Evolutionary conservation across 2,329 filamentous ascomycete species (phyloP), one percentile per base, ranked within the genome.

Genomic region (Knoxdaviesia capensis): DNA sequence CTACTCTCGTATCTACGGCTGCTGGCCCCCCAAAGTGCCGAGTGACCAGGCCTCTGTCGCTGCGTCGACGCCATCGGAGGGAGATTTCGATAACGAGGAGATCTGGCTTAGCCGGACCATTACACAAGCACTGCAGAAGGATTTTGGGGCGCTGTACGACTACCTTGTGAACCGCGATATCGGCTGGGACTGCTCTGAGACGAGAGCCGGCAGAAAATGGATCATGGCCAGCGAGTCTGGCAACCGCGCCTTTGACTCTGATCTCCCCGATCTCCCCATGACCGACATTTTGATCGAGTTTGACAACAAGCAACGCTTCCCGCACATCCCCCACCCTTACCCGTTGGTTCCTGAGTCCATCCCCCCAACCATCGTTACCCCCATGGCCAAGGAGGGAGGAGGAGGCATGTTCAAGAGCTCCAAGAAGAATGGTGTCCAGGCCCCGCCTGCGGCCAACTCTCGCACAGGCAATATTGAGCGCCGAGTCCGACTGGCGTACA

Each of bases 71-170:
- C 30, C 30, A 10, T 7, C 34, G 11, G 40, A 34, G 33, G 28
- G 37, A 6, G 30, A 20, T 10, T 37, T 10, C 34, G 57, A 60
- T 1, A 61, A 54, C 6, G 59, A 66, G 32, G 64, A 68, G 7
- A 61, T 63, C 35, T 81, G 77, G 77, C 60, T 82, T 8, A 77
- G 69, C 5, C 63, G 77, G 36, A 66, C 63, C 3, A 53, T 80
- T 11, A 66, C 66, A 1, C 63, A 66, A 39, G 61, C 61, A 3
- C 53, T 83, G n/a, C 74, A 79, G 48, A 62, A 61, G 32, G 78
- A 82, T 48, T 81, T 83, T 49, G 72, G 74, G 3, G 70, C 73
- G 0, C 58, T 83, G 2, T 83, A 83, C 50, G 77, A 82, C 50
- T 80, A 79, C 47, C 59, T 82, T 1, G 77, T 83, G 10, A 71